phyloP scores from a whole-genome alignment of 164 flowering plant genomes.

The Vitis cinerea region DNA sequence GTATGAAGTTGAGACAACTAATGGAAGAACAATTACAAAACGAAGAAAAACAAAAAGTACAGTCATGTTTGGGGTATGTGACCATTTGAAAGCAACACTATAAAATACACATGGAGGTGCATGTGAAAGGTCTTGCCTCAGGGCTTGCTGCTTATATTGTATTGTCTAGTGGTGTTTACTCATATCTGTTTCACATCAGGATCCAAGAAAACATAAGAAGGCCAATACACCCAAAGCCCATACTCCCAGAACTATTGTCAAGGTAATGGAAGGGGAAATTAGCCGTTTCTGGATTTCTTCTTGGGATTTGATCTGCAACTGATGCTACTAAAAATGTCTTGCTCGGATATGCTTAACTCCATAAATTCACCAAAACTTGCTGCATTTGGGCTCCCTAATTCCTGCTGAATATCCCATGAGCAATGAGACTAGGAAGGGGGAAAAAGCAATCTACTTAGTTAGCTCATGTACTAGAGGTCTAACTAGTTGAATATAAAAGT shows the following conservation, averaged over 20 bases:
- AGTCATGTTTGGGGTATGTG: constrained; percentile 83
- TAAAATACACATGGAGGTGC: no score
- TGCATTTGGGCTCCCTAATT: no score
- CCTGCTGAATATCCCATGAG: no score
- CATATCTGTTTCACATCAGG: constrained; percentile 35
- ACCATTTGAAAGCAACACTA: no score
- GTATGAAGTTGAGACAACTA: constrained; percentile 85
- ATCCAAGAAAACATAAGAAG: constrained; percentile 58
- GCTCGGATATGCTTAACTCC: no score
- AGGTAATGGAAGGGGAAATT: constrained; percentile 34
- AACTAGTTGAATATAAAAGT: no score
- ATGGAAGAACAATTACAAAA: constrained; percentile 82
- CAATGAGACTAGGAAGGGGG: no score
- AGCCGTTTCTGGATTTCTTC: neutral
- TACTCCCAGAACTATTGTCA: constrained; percentile 42
- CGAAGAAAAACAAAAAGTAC: constrained; percentile 84
- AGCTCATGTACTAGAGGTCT: no score
- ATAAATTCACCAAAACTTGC: no score
- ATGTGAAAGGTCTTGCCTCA: no score
- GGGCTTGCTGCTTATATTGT: neutral
- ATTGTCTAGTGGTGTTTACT: constrained; percentile 1
- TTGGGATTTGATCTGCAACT: neutral
- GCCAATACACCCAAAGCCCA: constrained; percentile 40
- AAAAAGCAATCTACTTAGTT: no score
- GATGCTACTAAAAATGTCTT: no score